Conservation (phyloP, 2,329 filamentous ascomycete species). For the Aschersonia sp. region DNA sequence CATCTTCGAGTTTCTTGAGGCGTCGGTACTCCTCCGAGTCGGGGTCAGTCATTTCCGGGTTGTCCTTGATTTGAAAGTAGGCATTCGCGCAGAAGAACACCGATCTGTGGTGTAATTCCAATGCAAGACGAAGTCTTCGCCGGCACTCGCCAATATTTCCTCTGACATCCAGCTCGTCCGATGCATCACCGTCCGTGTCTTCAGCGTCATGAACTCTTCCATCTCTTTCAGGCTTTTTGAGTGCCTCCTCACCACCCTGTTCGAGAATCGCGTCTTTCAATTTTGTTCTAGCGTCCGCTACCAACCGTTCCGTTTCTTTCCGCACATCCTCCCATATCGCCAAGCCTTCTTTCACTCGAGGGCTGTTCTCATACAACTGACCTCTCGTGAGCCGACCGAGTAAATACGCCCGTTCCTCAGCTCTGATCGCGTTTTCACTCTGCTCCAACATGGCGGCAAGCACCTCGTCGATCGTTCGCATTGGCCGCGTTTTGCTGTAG, state of each 20-base stretch:
- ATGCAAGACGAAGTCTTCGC: conserved; percentile 50
- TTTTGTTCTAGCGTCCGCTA: conserved; percentile 50
- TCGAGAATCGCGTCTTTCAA: conserved; percentile 34
- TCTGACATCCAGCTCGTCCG: conserved; percentile 17
- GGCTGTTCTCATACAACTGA: conserved; percentile 66
- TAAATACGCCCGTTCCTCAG: conserved; percentile 55
- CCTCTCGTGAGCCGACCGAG: conserved; percentile 51
- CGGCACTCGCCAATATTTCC: conserved; percentile 41
- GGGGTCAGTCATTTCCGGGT: conserved; percentile 46
- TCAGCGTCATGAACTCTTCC: conserved; percentile 8
- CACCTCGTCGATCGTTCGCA: conserved; percentile 76
- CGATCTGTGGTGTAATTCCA: conserved; percentile 71
- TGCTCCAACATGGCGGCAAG: conserved; percentile 85
- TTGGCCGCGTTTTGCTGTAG: conserved; percentile 44
- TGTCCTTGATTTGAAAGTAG: conserved; percentile 68
- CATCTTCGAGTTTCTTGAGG: conserved; percentile 56
- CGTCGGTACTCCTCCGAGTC: conserved; percentile 51
- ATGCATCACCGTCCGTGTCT: conserved; percentile 19
- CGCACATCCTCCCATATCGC: conserved; percentile 50
- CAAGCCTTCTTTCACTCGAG: conserved; percentile 52
- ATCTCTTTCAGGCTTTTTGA: conserved; percentile 2
- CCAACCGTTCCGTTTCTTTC: conserved; percentile 31
- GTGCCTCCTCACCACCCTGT: conserved; percentile 2
- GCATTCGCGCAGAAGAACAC: conserved; percentile 76
- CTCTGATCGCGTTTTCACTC: conserved; percentile 51